Evolutionary conservation across 768 basidiomycete genomes (phyloP).

Genomic region (Gloeophyllum trabeum): DNA sequence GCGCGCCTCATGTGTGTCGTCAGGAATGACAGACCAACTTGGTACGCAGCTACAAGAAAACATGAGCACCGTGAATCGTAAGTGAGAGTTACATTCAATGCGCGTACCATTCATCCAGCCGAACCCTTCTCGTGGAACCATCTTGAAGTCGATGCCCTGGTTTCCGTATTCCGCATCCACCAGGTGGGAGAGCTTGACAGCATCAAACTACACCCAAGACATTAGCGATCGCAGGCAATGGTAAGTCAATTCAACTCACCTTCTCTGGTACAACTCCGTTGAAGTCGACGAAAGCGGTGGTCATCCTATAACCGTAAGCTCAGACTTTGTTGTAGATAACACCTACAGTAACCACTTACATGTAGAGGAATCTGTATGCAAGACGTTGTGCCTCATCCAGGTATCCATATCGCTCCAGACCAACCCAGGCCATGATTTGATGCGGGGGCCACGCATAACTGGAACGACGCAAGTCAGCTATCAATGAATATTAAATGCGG

Average conservation of each 20-base stretch:
- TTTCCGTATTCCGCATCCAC: conserved; percentile 97
- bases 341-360: conserved; percentile 41
- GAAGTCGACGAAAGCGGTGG: conserved; percentile 89
- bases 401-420: conserved; percentile 92
- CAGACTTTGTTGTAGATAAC: conserved; percentile 3
- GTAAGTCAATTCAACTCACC: conserved; percentile 36
- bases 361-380: conserved; percentile 96
- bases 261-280: conserved; percentile 98
- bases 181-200: conserved; percentile 88
- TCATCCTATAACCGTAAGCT: conserved; percentile 50
- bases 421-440: conserved; percentile 98
- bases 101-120: conserved; percentile 93
- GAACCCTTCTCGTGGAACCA: conserved; percentile 95
- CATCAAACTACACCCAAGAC: conserved; percentile 60
- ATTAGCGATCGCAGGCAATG: neutral
- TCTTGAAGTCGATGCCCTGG: conserved; percentile 94
- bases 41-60: conserved; percentile 65
- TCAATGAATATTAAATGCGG: neutral
- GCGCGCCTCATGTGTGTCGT: conserved; percentile 92
- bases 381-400: conserved; percentile 87
- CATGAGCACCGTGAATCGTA: conserved; percentile 1
- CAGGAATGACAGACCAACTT: conserved; percentile 92
- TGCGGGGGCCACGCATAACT: conserved; percentile 65
- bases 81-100: neutral
- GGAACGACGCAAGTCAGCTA: conserved; percentile 7